Evolutionary conservation across 495 filamentous ascomycete species (phyloP).

Genomic region (Trypethelium eluteriae): DNA sequence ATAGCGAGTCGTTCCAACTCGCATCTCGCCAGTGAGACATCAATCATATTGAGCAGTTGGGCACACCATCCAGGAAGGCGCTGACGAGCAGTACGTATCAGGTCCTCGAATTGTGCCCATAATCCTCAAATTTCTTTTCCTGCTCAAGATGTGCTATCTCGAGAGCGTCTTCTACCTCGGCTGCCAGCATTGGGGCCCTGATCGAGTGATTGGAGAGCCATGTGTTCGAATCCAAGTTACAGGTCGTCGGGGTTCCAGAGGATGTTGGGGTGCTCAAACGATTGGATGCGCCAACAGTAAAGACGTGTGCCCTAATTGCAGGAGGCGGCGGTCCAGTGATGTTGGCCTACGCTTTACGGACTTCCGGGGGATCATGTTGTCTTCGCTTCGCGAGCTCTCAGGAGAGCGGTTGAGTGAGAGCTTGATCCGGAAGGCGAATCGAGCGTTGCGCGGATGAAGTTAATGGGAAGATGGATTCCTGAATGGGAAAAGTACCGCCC

Average conservation of each 20-base stretch:
- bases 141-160: background rate
- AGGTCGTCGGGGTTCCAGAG: background rate
- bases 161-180: conserved; percentile 4
- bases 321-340: background rate
- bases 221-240: background rate
- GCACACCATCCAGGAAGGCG: background rate
- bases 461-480: background rate
- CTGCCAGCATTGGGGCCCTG: conserved; percentile 5
- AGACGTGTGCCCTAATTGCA: background rate
- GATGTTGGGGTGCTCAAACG: background rate
- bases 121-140: too few species aligned
- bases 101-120: too few species aligned
- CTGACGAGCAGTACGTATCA: background rate
- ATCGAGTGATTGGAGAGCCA: conserved; percentile 4
- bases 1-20: background rate
- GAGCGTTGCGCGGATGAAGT: background rate
- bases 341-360: background rate
- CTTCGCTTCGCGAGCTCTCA: background rate
- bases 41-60: background rate
- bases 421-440: background rate
- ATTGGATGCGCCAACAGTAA: background rate
- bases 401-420: too few species aligned
- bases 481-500: background rate
- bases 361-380: background rate
- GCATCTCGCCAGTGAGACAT: background rate